Evolutionary conservation across 148 eudicot species (phyloP), one percentile per base, ranked within the genome.

Genomic region (Vaccinium myrtillus): DNA sequence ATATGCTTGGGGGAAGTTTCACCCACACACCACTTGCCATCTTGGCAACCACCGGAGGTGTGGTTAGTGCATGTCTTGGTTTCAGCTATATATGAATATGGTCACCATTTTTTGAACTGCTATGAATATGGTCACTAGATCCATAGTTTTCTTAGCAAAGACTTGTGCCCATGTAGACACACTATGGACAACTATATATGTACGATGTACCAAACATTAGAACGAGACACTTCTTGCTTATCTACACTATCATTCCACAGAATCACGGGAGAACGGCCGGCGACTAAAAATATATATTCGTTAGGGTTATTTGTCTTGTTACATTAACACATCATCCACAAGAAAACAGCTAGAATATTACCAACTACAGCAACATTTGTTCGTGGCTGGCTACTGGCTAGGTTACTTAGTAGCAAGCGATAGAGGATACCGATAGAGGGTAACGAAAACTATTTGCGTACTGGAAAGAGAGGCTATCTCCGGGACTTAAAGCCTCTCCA

Each of bases 341-440:
- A n/a, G 27, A 63, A 63, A 25, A n/a, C 8, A 65, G 71, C 15
- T 65, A 23, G 30, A 8, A n/a, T 23, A 65, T 2, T 13, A 65
- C 27, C 74, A 69, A 27, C 43, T 69, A 69, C 19, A 11, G 27
- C 74, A 10, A 25, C 73, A 27, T 27, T 25, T 12, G 0, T 67
- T 67, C 36, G 36, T 65, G 10, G 32, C 1, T 58, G 18, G 70
- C 27, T 69, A 69, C 1, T 58, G 18, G 70, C 27, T 69, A 69
- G 43, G 25, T 65, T 23, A 23, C 32, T 23, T 13, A 69, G 18
- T 25, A 82, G 86, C 95, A 91, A 59, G 71, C 78, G 25, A 92
- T 78, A 23, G 92, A 90, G 18, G 92, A 91, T 2, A 92, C 94
- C 3, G 91, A 63, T 1, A 93, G 88, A 83, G 93, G 94, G 86